Percentiles rank a stretch among this genome's conserved stretches.
These are phyloP conservation scores for Hanseniaspora hatyaiensis DNA, from an alignment of 805 yeast species.

Conservation along the genomic window DNA sequence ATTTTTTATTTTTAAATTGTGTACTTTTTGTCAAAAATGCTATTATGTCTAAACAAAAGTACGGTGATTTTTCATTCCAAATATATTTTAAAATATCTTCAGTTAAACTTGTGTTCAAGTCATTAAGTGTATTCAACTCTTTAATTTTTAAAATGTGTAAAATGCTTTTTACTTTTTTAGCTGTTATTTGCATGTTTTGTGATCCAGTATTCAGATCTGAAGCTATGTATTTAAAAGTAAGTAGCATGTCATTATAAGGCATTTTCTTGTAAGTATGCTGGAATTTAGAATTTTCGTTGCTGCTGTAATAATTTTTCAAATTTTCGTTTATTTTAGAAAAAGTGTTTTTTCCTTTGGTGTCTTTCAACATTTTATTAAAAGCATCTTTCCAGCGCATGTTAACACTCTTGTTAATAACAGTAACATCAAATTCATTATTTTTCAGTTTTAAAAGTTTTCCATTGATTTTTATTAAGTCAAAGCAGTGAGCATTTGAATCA, in stretches of 20 bases:
- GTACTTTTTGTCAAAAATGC: constrained; percentile 13
- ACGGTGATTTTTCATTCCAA: constrained; percentile 15
- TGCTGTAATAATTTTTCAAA: not conserved
- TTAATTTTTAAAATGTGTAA: not conserved
- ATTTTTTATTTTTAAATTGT: constrained; percentile 18
- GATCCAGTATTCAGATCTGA: not conserved
- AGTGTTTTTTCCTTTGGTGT: constrained; percentile 19
- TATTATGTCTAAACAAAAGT: constrained; percentile 26
- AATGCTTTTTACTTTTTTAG: constrained; percentile 1
- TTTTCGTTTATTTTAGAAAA: constrained; percentile 13
- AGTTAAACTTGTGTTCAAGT: not conserved
- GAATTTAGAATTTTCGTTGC: not conserved
- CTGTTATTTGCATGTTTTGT: not conserved
- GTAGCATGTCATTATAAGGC: constrained; percentile 7
- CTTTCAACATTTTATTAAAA: constrained; percentile 29
- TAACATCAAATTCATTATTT: constrained; percentile 31
- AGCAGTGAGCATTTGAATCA: constrained; percentile 57
- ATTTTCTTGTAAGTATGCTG: not conserved
- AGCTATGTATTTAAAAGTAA: not conserved
- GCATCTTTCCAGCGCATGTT: constrained; percentile 26
- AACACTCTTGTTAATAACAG: constrained; percentile 17
- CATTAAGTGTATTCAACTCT: not conserved
- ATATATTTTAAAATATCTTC: not conserved
- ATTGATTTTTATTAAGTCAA: constrained; percentile 41
- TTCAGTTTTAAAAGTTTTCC: constrained; percentile 35